Conservation (phyloP, 352 stramenopile species). For the Globisporangium polare region DNA sequence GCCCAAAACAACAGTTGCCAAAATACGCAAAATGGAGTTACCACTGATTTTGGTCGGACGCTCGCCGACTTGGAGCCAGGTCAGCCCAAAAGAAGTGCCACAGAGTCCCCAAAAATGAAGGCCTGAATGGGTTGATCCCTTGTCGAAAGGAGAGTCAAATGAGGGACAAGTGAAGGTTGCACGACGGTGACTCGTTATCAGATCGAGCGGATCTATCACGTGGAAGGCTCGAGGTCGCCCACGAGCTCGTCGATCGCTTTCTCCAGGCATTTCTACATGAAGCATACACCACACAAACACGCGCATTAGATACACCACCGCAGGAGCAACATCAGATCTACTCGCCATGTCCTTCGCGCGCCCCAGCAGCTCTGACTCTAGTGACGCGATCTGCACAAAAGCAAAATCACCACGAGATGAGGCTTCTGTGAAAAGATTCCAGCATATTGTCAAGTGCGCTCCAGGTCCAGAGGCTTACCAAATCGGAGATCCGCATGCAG, state of each 20-base stretch:
- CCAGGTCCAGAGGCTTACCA: constrained; percentile 18
- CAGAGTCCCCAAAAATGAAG: neutral
- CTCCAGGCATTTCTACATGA: constrained; percentile 9
- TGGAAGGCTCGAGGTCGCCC: neutral
- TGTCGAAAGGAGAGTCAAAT: too few relatives aligned
- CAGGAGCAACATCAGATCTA: neutral
- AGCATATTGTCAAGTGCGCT: too few relatives aligned
- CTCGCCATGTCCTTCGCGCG: constrained; percentile 37
- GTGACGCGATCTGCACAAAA: constrained; percentile 23
- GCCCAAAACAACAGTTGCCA: neutral
- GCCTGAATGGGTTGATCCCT: too few relatives aligned
- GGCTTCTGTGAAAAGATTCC: too few relatives aligned
- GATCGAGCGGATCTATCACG: neutral
- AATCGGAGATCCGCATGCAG: constrained; percentile 26
- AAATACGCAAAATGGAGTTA: neutral
- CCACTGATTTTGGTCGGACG: too few relatives aligned
- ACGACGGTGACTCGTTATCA: neutral
- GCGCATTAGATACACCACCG: too few relatives aligned
- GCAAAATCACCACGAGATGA: too few relatives aligned
- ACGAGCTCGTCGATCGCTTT: constrained; percentile 8
- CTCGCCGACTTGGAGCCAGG: neutral
- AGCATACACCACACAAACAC: neutral
- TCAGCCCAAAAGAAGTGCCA: neutral
- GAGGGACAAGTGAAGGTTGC: neutral
- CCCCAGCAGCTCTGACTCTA: constrained; percentile 31